phyloP scores from a whole-genome alignment of 2,329 filamentous ascomycete genomes.

The Penicillium sp. region DNA sequence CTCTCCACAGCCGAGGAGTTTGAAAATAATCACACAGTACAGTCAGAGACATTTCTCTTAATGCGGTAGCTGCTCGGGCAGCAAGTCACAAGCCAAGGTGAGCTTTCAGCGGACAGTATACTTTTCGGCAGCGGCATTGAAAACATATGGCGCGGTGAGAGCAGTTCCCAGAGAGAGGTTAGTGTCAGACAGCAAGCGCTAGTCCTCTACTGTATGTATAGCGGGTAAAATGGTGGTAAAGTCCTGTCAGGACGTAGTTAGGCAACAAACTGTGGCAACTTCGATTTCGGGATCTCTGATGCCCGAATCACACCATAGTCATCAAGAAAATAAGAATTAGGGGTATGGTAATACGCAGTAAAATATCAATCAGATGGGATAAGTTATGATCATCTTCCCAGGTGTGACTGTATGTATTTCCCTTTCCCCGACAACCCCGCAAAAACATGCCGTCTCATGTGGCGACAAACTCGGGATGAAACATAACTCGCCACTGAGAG shows the following conservation, averaged over 20 bases:
- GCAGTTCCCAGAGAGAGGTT: not conserved
- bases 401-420: not conserved
- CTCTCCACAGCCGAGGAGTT: not conserved
- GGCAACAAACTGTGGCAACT: conserved; percentile 2
- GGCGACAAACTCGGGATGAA: not conserved
- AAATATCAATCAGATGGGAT: not conserved
- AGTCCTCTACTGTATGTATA: not conserved
- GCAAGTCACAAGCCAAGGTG: not conserved
- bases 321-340: not conserved
- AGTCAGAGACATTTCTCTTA: conserved; percentile 4
- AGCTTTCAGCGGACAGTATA: not conserved
- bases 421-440: not conserved
- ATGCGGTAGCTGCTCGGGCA: conserved; percentile 8
- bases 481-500: not conserved
- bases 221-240: too few relatives aligned
- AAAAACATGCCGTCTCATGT: not conserved
- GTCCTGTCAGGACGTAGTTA: not conserved
- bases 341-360: not conserved
- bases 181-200: not conserved
- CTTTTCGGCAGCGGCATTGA: conserved; percentile 13
- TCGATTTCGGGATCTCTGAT: conserved; percentile 2
- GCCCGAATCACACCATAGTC: not conserved
- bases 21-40: conserved; percentile 3
- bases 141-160: conserved; percentile 8
- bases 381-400: not conserved